phyloP scores from a whole-genome alignment of 2,329 filamentous ascomycete species.

The Hymenoscyphus albidus region DNA sequence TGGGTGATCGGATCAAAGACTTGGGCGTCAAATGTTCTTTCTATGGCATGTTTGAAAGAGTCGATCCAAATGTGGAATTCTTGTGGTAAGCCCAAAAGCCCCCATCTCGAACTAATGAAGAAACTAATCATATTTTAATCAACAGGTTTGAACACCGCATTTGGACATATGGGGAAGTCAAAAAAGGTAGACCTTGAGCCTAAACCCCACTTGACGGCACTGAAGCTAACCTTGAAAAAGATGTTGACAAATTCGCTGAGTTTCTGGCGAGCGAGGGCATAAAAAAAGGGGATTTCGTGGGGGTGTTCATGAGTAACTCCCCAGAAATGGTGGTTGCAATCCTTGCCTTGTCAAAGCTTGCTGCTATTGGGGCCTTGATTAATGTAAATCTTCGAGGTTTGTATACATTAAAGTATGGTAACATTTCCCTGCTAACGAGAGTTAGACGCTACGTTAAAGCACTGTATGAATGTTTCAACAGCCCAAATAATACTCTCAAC shows the following conservation, averaged over 20 bases:
- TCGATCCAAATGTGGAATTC: slow-evolving; percentile 39
- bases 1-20: slow-evolving; percentile 36
- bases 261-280: slow-evolving; percentile 39
- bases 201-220: background rate
- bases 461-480: slow-evolving; percentile 42
- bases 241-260: slow-evolving; percentile 43
- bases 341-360: slow-evolving; percentile 44
- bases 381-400: slow-evolving; percentile 45
- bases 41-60: slow-evolving; percentile 42
- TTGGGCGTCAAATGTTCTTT: slow-evolving; percentile 40
- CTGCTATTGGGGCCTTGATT: slow-evolving; percentile 43
- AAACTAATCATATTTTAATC: background rate
- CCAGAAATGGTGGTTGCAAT: slow-evolving; percentile 45
- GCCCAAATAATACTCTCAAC: slow-evolving; percentile 42
- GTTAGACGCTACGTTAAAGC: slow-evolving; percentile 41
- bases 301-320: slow-evolving; percentile 46
- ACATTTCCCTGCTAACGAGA: slow-evolving; percentile 2
- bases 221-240: slow-evolving; percentile 27
- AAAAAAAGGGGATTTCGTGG: slow-evolving; percentile 40
- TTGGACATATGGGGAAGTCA: slow-evolving; percentile 45
- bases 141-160: slow-evolving; percentile 42
- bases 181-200: slow-evolving; percentile 34
- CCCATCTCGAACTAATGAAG: background rate
- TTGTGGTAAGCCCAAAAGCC: slow-evolving; percentile 35
- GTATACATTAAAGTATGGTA: background rate